A percentile compares a stretch with the other conserved stretches of the same genome.
These are phyloP conservation scores for Pestalotiopsis sp. DNA, from an alignment of 2,329 filamentous ascomycete species.

Conservation along the genomic window DNA sequence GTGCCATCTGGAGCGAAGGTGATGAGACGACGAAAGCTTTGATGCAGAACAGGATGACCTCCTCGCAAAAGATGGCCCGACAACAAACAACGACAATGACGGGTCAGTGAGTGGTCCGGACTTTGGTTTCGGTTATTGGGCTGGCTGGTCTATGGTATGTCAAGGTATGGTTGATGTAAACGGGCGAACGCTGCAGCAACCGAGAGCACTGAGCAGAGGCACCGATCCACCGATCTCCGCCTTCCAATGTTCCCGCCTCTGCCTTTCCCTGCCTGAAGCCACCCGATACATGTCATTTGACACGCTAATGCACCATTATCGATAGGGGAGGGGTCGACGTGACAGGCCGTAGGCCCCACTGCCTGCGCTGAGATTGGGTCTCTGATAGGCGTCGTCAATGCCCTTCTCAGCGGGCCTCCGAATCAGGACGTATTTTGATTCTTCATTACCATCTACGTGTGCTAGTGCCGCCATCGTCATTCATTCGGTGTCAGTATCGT, in stretches of 20 bases:
- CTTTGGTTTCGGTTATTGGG: background rate
- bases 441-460: background rate
- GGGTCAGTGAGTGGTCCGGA: background rate
- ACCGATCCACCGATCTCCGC: background rate
- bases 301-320: background rate
- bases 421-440: background rate
- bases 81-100: background rate
- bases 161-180: background rate
- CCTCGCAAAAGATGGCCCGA: background rate
- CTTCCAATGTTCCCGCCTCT: background rate
- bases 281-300: constrained; percentile 8
- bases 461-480: no score
- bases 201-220: background rate
- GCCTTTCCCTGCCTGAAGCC: background rate
- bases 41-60: background rate
- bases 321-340: constrained; percentile 6
- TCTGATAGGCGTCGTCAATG: background rate
- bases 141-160: background rate
- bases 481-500: no score
- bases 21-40: background rate
- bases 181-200: background rate
- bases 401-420: background rate
- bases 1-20: background rate
- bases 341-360: background rate
- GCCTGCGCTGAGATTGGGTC: background rate